Percentiles rank a stretch among this genome's conserved stretches.
Conservation (phyloP, 352 stramenopile genomes). For the Globisporangium solare region DNA sequence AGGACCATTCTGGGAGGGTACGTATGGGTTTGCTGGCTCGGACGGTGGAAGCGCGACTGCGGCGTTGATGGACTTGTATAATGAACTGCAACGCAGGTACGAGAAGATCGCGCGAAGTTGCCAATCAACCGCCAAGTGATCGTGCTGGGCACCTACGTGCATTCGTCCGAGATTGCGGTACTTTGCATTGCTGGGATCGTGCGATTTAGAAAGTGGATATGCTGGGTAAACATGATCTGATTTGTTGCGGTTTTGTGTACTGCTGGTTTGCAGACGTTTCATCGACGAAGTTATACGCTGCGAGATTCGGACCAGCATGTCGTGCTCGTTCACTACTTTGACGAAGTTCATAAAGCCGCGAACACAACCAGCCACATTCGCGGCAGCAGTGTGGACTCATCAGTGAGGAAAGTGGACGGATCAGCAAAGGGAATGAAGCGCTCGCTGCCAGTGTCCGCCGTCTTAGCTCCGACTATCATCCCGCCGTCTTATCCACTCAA, state of each 20-base stretch:
- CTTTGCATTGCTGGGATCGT: slow-evolving; percentile 6
- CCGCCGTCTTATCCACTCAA: slow-evolving; percentile 10
- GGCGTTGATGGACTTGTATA: background rate
- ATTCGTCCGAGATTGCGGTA: slow-evolving; percentile 69
- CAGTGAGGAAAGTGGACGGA: background rate
- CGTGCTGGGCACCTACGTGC: slow-evolving; percentile 79
- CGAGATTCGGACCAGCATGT: slow-evolving; percentile 61
- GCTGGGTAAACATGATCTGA: background rate
- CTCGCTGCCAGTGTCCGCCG: slow-evolving; percentile 14
- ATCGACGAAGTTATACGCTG: slow-evolving; percentile 77
- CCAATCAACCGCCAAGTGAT: slow-evolving; percentile 81
- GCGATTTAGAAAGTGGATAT: background rate
- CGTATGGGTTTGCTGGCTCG: background rate
- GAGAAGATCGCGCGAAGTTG: slow-evolving; percentile 81
- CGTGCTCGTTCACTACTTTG: slow-evolving; percentile 87
- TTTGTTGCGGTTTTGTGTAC: slow-evolving; percentile 5
- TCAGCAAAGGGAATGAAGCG: slow-evolving; percentile 33
- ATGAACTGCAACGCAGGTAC: slow-evolving; percentile 28
- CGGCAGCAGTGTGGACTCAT: background rate
- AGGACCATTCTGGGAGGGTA: slow-evolving; percentile 73
- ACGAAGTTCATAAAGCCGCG: slow-evolving; percentile 56
- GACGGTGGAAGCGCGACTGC: background rate
- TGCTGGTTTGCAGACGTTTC: slow-evolving; percentile 52
- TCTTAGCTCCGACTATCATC: background rate
- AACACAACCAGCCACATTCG: background rate